Conservation (phyloP, 1,139 yeast species). For the Saccharomyces hybrid region DNA sequence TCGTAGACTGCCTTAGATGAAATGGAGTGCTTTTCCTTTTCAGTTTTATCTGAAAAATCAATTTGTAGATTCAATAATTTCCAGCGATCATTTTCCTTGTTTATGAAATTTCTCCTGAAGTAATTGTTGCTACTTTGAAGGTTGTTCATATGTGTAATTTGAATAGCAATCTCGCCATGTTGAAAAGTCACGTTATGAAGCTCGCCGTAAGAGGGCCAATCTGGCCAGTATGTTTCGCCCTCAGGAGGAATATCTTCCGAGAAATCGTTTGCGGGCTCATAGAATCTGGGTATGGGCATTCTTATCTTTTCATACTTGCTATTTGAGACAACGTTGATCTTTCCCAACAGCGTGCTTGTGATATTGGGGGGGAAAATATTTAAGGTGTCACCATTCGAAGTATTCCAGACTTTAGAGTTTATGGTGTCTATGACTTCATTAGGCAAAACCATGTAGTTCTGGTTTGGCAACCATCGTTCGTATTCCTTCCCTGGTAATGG, state of each 20-base stretch:
- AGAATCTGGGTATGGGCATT: constrained; percentile 29
- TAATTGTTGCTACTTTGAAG: constrained; percentile 13
- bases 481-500: constrained; percentile 45
- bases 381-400: constrained; percentile 3
- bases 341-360: constrained; percentile 26
- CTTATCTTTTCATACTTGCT: constrained; percentile 15
- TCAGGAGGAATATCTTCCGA: constrained; percentile 17
- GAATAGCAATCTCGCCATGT: constrained; percentile 24
- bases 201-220: constrained; percentile 19
- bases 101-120: constrained; percentile 21
- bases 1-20: constrained; percentile 62
- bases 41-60: constrained; percentile 33
- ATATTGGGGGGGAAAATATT: constrained; percentile 27
- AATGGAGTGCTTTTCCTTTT: constrained; percentile 42
- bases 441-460: constrained; percentile 55
- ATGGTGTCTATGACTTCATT: constrained; percentile 40
- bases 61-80: constrained; percentile 29
- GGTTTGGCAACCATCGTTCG: constrained; percentile 47
- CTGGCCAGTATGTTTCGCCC: constrained; percentile 24
- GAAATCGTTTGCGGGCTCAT: constrained; percentile 25
- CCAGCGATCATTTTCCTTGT: constrained; percentile 28
- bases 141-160: constrained; percentile 23
- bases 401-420: constrained; percentile 21
- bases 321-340: constrained; percentile 17
- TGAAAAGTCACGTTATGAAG: constrained; percentile 27